Percentiles rank a stretch among this genome's conserved stretches.
These are phyloP conservation scores for Raddia guianensis DNA, from an alignment of 176 grass and related monocot species.

Conservation along the genomic window DNA sequence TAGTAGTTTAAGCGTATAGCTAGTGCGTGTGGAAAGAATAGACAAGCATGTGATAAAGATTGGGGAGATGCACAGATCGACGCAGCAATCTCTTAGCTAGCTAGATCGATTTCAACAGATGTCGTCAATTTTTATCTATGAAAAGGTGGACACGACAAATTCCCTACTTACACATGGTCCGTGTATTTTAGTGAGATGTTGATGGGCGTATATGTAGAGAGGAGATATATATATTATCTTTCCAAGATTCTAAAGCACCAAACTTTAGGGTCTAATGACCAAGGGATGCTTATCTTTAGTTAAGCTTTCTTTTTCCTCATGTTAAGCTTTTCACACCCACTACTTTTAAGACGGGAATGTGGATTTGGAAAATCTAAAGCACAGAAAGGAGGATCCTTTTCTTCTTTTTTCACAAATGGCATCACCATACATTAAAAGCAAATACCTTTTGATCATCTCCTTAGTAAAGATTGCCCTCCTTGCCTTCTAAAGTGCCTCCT, in stretches of 20 bases:
- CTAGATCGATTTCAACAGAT: slow-evolving; percentile 23
- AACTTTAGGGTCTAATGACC: slow-evolving; percentile 66
- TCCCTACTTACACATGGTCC: slow-evolving; percentile 50
- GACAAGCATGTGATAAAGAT: slow-evolving; percentile 51
- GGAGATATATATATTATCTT: slow-evolving; percentile 57
- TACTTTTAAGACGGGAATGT: slow-evolving; percentile 72
- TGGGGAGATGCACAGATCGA: slow-evolving; percentile 4
- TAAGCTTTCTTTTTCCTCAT: slow-evolving; percentile 56
- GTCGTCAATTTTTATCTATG: slow-evolving; percentile 42
- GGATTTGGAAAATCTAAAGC: slow-evolving; percentile 83
- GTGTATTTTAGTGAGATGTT: slow-evolving; percentile 37
- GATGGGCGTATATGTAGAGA: slow-evolving; percentile 19
- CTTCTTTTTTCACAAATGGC: slow-evolving; percentile 62
- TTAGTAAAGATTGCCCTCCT: slow-evolving; percentile 56
- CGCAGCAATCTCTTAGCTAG: not conserved
- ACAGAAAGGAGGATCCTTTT: slow-evolving; percentile 57
- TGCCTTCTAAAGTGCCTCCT: slow-evolving; percentile 65
- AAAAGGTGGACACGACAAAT: slow-evolving; percentile 55
- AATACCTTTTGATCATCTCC: slow-evolving; percentile 61
- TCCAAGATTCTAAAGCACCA: slow-evolving; percentile 76
- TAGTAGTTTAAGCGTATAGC: slow-evolving; percentile 31
- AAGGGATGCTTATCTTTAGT: slow-evolving; percentile 68
- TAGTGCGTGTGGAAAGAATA: slow-evolving; percentile 49
- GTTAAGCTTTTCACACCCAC: slow-evolving; percentile 70
- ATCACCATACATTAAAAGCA: slow-evolving; percentile 82